Base-by-base conservation (phyloP, 352 stramenopile species). In the Pythium brachiatum region DNA sequence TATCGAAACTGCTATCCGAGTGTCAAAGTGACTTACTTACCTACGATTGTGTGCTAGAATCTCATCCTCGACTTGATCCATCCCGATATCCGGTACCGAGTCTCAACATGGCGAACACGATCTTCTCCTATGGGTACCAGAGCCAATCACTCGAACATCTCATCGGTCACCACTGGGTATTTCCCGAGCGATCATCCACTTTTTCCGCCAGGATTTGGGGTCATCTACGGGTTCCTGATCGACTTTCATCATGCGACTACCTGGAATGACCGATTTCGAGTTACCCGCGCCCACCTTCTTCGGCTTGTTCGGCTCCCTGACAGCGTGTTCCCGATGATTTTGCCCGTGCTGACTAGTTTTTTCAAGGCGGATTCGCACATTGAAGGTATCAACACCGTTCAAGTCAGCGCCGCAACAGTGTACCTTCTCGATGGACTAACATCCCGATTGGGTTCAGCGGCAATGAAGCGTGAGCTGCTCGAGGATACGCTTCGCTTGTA, bases 401-500 rank as follows among this genome's bases (percentile, higher is more conserved):
- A 71, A 43, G 81, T 86, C 2, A 66, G 64, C 13, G 68, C 76
- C 11, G 83, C 81, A n/a, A 69, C 87, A 3, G 72, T 92, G 1
- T 86, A 87, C 43, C 36, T 89, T n/a, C 69, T 90, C 13, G 70
- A 74, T 3, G 61, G 68, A 7, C 68, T 94, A 36, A 60, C 65
- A 0, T 61, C 62, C 0, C 76, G 84, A 18, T 62, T 89, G 44
- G 83, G 76, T 9, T 62, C 62, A n/a, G 51, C 69, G 16, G 31
- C 64, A 0, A 63, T 64, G 63, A 58, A 53, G 27, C 48, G 64
- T 1, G 72, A 84, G 48, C 47, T 88, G 9, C 55, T 88, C 7
- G 66, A 72, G 23, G 72, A 83, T 32, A 59, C 89, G 2, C 29
- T 91, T 15, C 71, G 72, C 8, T 60, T 86, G 2, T 94, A 90